Conservation (phyloP, 2,329 filamentous ascomycete genomes). For the Calonectria pseudoreteaudii region DNA sequence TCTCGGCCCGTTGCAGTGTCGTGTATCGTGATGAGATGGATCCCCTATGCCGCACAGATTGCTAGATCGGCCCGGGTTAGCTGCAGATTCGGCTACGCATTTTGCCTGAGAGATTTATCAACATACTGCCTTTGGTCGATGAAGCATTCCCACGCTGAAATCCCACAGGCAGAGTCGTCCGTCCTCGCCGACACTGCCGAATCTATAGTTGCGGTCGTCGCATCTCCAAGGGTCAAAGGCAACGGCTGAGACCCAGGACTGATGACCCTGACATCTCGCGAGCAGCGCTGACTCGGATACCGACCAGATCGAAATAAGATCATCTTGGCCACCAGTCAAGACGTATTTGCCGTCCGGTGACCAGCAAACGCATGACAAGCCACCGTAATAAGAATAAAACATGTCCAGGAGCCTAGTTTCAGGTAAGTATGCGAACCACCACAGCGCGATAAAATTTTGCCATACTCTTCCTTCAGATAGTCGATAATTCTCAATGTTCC, state of each 20-base stretch:
- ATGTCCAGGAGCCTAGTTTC: slow-evolving; percentile 79
- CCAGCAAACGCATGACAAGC: slow-evolving; percentile 94
- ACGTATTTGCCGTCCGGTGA: slow-evolving; percentile 97
- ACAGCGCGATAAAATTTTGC: slow-evolving; percentile 16
- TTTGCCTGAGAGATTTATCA: slow-evolving; percentile 3
- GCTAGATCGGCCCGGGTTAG: slow-evolving; percentile 33
- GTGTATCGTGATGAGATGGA: slow-evolving; percentile 64
- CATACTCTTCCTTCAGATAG: slow-evolving; percentile 88
- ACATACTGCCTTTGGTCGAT: slow-evolving; percentile 86
- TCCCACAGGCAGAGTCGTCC: slow-evolving; percentile 94
- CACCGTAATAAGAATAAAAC: slow-evolving; percentile 93
- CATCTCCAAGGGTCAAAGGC: slow-evolving; percentile 98
- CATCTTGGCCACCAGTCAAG: slow-evolving; percentile 94
- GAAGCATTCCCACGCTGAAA: slow-evolving; percentile 96
- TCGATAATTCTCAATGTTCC: slow-evolving; percentile 91
- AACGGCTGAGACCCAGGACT: slow-evolving; percentile 94
- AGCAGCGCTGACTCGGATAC: slow-evolving; percentile 85
- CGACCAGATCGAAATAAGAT: slow-evolving; percentile 96
- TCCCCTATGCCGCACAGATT: slow-evolving; percentile 56
- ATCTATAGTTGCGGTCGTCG: slow-evolving; percentile 93
- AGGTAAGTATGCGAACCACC: slow-evolving; percentile 21
- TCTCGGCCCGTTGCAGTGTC: slow-evolving; percentile 68
- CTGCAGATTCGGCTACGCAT: slow-evolving; percentile 12
- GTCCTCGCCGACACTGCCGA: slow-evolving; percentile 96
- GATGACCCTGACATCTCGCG: slow-evolving; percentile 92